Base-by-base conservation (phyloP, 495 filamentous ascomycete species). In the Saxophila tyrrhenica region DNA sequence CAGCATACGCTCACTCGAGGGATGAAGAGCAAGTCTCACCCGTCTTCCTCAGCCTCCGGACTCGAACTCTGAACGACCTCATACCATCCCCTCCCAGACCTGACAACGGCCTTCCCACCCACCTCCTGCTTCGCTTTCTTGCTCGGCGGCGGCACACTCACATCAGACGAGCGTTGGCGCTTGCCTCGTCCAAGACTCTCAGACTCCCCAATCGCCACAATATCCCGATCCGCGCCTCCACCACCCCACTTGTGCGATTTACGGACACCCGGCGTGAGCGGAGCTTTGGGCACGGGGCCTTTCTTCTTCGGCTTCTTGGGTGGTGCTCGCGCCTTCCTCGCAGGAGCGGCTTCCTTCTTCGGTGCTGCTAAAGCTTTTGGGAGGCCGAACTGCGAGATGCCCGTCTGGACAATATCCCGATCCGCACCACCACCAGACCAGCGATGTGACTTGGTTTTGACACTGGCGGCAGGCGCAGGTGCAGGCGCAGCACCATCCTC, bases 391-490 rank as follows among this genome's bases (percentile, higher is more conserved):
- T 25, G 11, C 8, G 50, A 25, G 1, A 32, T 10, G 35, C 32
- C 44, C 21, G 48, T 52, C 1, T 15, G 1, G 35, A 59, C 53
- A 35, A 59, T 59, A 24, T 54, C 56, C 35, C 45, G 35, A 29
- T 59, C 56, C 21, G 56, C 51, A 13, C 56, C 56, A 39, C 50
- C 56, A 32, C 51, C 56, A 43, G 56, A 43, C 56, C 56, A 59
- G 24, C 50, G 54, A 25, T 59, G 56, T 3, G 43, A 50, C 39
- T 54, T 54, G 39, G 46, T 52, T 24, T 41, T 52, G 39, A 21
- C 47, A 42, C 39, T 54, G 7, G 50, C 22, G 16, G 38, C 50
- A 8, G 10, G 13, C 17, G 3, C 5, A 24, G 5, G 29, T 25
- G 20, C 15, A 23, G 25, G 52, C 19, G 15, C 51, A n/a, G n/a